Evolutionary conservation across 371 early-diverging fungal species (phyloP).

Genomic region (Capillidium rhysosporum): DNA sequence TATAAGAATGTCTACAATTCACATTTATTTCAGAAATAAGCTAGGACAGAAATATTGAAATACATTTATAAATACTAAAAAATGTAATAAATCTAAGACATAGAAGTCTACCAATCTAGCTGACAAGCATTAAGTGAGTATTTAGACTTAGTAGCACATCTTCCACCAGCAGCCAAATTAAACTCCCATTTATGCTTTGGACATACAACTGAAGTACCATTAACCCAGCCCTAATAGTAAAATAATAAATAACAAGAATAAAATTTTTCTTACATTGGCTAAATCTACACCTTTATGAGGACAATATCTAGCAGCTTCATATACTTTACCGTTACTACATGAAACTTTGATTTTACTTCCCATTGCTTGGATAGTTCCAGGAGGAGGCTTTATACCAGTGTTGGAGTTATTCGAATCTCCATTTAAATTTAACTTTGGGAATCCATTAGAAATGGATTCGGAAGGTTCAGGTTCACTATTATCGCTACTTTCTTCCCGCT

Average conservation of each 20-base stretch:
- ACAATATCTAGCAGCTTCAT: conserved; percentile 37
- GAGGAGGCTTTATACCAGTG: neutral
- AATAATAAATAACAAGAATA: neutral
- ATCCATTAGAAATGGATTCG: neutral
- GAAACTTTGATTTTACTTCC: conserved; percentile 29
- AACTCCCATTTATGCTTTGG: conserved; percentile 6
- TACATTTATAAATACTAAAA: no score
- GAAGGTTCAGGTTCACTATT: neutral
- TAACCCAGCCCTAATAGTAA: neutral
- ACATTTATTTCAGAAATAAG: no score
- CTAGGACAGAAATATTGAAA: no score
- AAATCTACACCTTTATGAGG: conserved; percentile 46
- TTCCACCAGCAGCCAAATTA: neutral
- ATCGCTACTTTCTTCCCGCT: neutral
- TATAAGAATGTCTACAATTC: no score
- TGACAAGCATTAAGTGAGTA: conserved; percentile 4
- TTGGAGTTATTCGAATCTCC: neutral
- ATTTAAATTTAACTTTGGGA: neutral
- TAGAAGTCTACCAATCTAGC: conserved; percentile 2
- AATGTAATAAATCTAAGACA: no score
- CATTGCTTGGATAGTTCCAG: neutral
- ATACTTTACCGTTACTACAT: conserved; percentile 22
- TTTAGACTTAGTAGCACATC: neutral
- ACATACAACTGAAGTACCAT: conserved; percentile 2
- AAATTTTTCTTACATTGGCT: conserved; percentile 9